phyloP scores from a whole-genome alignment of 495 filamentous ascomycete species.

The Annulohypoxylon stygium region DNA sequence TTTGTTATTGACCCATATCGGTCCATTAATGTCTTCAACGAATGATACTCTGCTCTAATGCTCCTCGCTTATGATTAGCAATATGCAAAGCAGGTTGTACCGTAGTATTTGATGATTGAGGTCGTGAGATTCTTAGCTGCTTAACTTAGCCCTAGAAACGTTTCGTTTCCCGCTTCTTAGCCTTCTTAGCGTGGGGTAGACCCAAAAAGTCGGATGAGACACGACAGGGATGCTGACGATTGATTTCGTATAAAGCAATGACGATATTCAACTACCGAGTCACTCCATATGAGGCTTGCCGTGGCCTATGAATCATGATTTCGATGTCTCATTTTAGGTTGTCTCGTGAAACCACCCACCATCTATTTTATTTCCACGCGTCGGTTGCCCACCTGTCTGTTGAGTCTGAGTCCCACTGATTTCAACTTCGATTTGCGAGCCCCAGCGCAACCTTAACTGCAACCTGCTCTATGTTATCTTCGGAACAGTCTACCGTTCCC shows the following conservation, averaged over 20 bases:
- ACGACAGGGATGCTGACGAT: conserved; percentile 15
- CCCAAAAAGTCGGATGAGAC: conserved; percentile 24
- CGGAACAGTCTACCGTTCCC: not conserved
- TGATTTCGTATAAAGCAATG: not conserved
- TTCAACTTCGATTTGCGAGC: not conserved
- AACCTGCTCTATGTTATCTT: not conserved
- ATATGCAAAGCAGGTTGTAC: not conserved
- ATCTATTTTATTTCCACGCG: not conserved
- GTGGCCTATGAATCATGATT: not conserved
- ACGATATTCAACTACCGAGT: conserved; percentile 2
- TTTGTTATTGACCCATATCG: not conserved
- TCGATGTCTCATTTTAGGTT: conserved; percentile 15
- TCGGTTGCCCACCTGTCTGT: not conserved
- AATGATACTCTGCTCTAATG: conserved; percentile 5
- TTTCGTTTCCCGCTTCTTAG: conserved; percentile 14
- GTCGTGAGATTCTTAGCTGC: not conserved
- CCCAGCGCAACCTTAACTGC: not conserved
- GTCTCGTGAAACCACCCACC: conserved; percentile 4
- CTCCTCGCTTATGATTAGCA: conserved; percentile 22
- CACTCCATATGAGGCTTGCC: not conserved
- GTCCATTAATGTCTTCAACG: not conserved
- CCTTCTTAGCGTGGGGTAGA: conserved; percentile 18
- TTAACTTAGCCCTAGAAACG: conserved; percentile 1
- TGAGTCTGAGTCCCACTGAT: not conserved
- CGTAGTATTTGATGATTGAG: conserved; percentile 1